Conservation (phyloP, 768 basidiomycete genomes). For the Trametes meyenii region DNA sequence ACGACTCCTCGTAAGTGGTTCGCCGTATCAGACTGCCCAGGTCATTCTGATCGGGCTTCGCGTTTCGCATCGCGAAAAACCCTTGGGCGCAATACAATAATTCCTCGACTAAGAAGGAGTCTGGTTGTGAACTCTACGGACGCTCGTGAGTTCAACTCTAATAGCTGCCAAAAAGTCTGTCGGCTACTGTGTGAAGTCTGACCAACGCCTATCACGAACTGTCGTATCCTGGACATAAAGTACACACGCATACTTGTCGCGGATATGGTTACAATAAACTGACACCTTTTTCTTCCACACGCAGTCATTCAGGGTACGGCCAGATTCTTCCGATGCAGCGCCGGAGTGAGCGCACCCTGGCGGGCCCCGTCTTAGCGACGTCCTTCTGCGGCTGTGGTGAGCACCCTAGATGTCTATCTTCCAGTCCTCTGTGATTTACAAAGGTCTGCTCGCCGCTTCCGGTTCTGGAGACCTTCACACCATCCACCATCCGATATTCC, state of each 20-base stretch:
- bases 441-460: conserved; percentile 2
- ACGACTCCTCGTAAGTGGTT: neutral
- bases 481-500: neutral
- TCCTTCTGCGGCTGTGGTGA: neutral
- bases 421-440: neutral
- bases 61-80: neutral
- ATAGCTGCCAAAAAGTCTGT: conserved; percentile 19
- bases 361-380: neutral
- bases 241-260: neutral
- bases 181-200: conserved; percentile 5
- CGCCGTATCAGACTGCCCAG: neutral
- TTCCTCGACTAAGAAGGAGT: neutral
- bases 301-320: neutral
- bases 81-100: neutral
- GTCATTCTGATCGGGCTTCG: conserved; percentile 1
- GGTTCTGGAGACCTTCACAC: conserved; percentile 4
- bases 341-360: neutral
- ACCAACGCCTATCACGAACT: neutral
- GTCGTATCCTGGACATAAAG: neutral
- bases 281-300: neutral
- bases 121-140: neutral
- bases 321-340: neutral
- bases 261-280: neutral
- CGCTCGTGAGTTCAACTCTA: neutral
- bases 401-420: neutral